Percentiles rank a stretch among this genome's conserved stretches.
Evolutionary conservation across 2,329 filamentous ascomycete genomes (phyloP).

Genomic region (Exserohilum rostratum): DNA sequence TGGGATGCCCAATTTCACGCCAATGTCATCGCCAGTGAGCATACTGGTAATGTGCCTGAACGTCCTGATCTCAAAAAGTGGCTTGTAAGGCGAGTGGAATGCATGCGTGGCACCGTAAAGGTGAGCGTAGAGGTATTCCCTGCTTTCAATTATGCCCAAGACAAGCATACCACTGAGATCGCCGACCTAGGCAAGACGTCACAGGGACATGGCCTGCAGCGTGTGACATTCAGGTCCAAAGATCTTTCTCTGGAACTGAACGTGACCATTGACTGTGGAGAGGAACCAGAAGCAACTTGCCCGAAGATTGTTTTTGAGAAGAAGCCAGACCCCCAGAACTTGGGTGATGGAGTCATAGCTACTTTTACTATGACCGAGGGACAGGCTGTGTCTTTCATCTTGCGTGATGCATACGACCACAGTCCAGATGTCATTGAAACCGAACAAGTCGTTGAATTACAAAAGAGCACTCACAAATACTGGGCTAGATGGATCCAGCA

Average conservation of each 20-base stretch:
- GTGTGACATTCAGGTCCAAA: conserved; percentile 66
- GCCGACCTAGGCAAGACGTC: conserved; percentile 38
- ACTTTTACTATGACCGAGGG: conserved; percentile 67
- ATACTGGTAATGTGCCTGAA: conserved; percentile 35
- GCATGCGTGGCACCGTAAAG: conserved; percentile 69
- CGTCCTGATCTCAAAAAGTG: conserved; percentile 64
- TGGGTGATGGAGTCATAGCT: conserved; percentile 68
- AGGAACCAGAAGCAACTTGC: conserved; percentile 54
- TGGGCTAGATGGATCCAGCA: conserved; percentile 77
- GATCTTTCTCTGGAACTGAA: conserved; percentile 69
- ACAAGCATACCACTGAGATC: conserved; percentile 66
- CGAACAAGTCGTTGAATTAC: conserved; percentile 64
- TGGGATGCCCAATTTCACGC: conserved; percentile 52
- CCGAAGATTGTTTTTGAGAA: conserved; percentile 64
- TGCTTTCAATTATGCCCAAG: conserved; percentile 65
- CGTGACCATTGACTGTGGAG: conserved; percentile 68
- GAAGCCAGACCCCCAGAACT: conserved; percentile 58
- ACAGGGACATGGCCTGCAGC: conserved; percentile 28
- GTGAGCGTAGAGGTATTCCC: conserved; percentile 75
- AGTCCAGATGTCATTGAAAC: conserved; percentile 65
- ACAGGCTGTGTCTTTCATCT: conserved; percentile 71
- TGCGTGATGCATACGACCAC: conserved; percentile 64
- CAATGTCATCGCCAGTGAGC: conserved; percentile 29
- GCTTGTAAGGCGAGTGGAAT: conserved; percentile 74
- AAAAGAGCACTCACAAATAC: conserved; percentile 72